These are phyloP conservation scores for Verticillium tricorpus DNA, from an alignment of 2,329 filamentous ascomycete species.

Conservation along the genomic window DNA sequence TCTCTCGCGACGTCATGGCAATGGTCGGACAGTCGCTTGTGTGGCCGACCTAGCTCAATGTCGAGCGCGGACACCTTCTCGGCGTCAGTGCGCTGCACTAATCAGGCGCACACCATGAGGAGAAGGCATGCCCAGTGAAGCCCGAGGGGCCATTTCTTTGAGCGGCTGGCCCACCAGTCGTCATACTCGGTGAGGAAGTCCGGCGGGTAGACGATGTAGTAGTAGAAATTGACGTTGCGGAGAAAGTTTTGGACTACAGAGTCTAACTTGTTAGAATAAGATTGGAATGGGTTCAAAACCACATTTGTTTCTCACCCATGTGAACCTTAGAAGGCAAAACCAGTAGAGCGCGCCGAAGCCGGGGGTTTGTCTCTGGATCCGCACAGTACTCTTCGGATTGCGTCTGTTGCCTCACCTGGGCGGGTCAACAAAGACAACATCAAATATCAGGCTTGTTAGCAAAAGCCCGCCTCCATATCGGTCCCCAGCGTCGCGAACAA, in stretches of 20 bases:
- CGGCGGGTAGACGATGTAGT: conserved; percentile 32
- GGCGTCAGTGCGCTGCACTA: conserved; percentile 25
- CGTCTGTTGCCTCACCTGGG: not conserved
- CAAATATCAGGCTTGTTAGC: not conserved
- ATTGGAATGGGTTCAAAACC: not conserved
- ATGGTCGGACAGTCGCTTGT: conserved; percentile 22
- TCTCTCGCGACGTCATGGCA: conserved; percentile 28
- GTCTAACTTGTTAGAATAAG: conserved; percentile 18
- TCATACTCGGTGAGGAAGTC: conserved; percentile 30
- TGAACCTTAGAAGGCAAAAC: conserved; percentile 21
- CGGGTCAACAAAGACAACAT: not conserved
- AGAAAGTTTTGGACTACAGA: conserved; percentile 32
- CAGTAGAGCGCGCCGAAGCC: conserved; percentile 24
- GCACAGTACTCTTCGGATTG: not conserved
- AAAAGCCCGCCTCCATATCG: not conserved
- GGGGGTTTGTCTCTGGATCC: conserved; percentile 17
- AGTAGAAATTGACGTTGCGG: conserved; percentile 31
- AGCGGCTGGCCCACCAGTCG: conserved; percentile 26
- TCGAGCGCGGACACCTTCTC: conserved; percentile 25
- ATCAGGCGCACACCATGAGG: conserved; percentile 32
- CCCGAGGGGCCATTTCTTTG: conserved; percentile 9
- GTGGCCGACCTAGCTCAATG: conserved; percentile 22
- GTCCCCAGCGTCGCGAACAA: conserved; percentile 20
- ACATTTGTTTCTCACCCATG: not conserved
- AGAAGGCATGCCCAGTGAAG: conserved; percentile 33